Evolutionary conservation across 805 yeast genomes (phyloP).

Genomic region (Monosporozyma siamensis): DNA sequence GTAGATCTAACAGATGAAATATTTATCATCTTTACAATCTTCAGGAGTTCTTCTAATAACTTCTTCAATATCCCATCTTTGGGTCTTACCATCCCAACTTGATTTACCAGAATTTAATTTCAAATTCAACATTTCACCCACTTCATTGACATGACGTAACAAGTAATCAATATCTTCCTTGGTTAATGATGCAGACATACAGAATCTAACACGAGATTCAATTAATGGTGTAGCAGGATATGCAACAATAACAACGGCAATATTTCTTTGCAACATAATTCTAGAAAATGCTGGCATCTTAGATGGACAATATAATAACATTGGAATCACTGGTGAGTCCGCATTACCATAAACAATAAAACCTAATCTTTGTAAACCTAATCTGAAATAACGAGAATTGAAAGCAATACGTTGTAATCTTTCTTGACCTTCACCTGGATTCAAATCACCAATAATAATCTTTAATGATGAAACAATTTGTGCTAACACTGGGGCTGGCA

Average conservation of each 20-base stretch:
- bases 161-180: slow-evolving; percentile 87
- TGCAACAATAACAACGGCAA: slow-evolving; percentile 94
- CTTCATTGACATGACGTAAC: slow-evolving; percentile 57
- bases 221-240: slow-evolving; percentile 95
- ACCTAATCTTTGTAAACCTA: slow-evolving; percentile 86
- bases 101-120: slow-evolving; percentile 73
- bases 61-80: slow-evolving; percentile 73
- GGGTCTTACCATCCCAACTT: slow-evolving; percentile 61
- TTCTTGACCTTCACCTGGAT: slow-evolving; percentile 89
- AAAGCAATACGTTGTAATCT: slow-evolving; percentile 90
- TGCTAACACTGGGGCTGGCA: slow-evolving; percentile 83
- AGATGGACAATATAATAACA: slow-evolving; percentile 79
- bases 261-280: slow-evolving; percentile 63
- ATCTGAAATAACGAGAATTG: slow-evolving; percentile 85
- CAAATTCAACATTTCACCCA: slow-evolving; percentile 68
- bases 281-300: slow-evolving; percentile 91
- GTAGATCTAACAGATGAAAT: slow-evolving; percentile 21
- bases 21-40: slow-evolving; percentile 41
- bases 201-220: slow-evolving; percentile 82
- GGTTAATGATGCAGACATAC: slow-evolving; percentile 85
- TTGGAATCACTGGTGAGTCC: slow-evolving; percentile 92
- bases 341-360: slow-evolving; percentile 91
- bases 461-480: slow-evolving; percentile 77
- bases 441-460: slow-evolving; percentile 70
- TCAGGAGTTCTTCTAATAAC: slow-evolving; percentile 63